Conservation (phyloP, 805 yeast species). For the Metschnikowia koreensis region DNA sequence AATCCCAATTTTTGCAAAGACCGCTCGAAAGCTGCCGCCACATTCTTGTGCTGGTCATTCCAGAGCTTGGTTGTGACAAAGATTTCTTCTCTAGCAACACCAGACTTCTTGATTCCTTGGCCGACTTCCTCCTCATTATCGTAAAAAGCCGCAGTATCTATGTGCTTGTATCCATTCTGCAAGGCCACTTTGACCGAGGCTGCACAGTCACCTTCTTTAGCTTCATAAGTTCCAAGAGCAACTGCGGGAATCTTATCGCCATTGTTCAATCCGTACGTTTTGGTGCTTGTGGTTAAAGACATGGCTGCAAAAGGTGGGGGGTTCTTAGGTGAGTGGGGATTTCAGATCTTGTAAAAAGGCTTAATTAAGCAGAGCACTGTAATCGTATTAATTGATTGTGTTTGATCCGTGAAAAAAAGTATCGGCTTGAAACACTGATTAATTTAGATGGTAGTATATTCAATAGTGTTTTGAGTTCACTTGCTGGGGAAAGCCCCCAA, state of each 20-base stretch:
- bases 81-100: constrained; percentile 15
- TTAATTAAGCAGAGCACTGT: too few relatives aligned
- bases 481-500: too few relatives aligned
- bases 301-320: constrained; percentile 4
- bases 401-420: too few relatives aligned
- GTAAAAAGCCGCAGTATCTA: constrained; percentile 73
- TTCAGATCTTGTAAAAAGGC: too few relatives aligned
- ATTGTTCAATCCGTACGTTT: constrained; percentile 48
- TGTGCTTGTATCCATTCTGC: constrained; percentile 68
- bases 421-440: too few relatives aligned
- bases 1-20: constrained; percentile 16
- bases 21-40: constrained; percentile 10
- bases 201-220: constrained; percentile 54
- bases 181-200: constrained; percentile 60
- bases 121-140: constrained; percentile 69
- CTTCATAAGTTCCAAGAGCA: constrained; percentile 75
- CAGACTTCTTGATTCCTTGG: constrained; percentile 43
- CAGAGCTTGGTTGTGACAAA: constrained; percentile 20
- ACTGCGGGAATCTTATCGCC: constrained; percentile 63
- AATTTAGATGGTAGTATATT: too few relatives aligned
- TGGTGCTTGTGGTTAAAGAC: constrained; percentile 15
- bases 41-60: constrained; percentile 14
- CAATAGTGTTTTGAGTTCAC: too few relatives aligned
- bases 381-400: too few relatives aligned
- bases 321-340: too few relatives aligned